Percentiles rank a stretch among this genome's conserved stretches.
Evolutionary conservation across 306 rosid genomes (phyloP).

Genomic region (Fragaria nilgerrensis): DNA sequence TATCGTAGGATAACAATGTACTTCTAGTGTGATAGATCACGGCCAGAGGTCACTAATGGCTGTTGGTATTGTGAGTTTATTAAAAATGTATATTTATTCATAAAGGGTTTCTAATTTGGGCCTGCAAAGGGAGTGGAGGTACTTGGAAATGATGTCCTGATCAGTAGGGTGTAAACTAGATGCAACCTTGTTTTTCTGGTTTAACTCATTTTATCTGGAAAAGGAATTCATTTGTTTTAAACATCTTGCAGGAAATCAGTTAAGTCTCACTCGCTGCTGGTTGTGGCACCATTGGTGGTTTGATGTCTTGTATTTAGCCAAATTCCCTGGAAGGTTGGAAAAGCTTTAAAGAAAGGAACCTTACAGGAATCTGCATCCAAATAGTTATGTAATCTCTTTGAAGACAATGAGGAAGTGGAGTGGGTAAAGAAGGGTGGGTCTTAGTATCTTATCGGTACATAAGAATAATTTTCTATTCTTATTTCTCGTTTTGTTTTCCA

Average conservation of each 20-base stretch:
- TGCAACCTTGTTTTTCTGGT: not conserved
- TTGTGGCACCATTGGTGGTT: not conserved
- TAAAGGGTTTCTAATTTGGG: not conserved
- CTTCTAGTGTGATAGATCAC: not conserved
- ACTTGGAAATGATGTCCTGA: not conserved
- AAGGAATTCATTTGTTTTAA: not conserved
- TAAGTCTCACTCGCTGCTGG: not conserved
- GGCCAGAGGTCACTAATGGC: not conserved
- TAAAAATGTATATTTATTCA: not conserved
- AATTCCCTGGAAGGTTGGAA: not conserved
- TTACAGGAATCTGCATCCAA: not conserved
- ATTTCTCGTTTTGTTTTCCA: not conserved
- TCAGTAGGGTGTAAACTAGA: not conserved
- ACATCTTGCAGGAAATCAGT: slow-evolving; percentile 7
- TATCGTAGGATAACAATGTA: not conserved
- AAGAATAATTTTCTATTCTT: not conserved
- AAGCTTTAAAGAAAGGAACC: not conserved
- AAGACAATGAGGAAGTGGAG: not conserved
- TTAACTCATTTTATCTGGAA: not conserved
- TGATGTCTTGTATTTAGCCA: not conserved
- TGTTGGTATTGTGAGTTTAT: not conserved
- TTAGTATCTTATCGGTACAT: too few species aligned
- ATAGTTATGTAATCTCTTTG: not conserved
- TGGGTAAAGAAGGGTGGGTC: not conserved
- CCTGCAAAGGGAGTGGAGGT: not conserved